Percentiles rank a stretch among this genome's conserved stretches.
These are phyloP conservation scores for Vinca major DNA, from an alignment of 305 asterid species.

Conservation along the genomic window DNA sequence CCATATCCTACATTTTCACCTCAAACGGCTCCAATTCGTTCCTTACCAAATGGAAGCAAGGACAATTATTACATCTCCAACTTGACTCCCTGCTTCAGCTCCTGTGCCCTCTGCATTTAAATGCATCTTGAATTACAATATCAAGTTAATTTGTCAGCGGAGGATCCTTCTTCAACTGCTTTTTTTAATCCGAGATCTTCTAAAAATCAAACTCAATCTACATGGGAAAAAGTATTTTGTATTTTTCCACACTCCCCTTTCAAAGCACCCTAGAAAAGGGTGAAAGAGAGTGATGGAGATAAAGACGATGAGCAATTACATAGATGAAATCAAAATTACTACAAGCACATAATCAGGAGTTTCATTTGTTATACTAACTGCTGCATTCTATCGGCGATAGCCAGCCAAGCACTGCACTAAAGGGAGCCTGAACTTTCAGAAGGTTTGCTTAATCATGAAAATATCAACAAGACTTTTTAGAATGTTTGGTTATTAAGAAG, in stretches of 20 bases:
- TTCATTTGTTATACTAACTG: neutral
- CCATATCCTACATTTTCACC: neutral
- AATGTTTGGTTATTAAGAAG: neutral
- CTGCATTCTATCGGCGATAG: neutral
- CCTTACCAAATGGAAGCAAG: neutral
- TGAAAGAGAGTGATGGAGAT: neutral
- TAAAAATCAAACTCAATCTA: too few species aligned
- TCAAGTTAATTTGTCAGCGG: neutral
- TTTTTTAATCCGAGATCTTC: neutral
- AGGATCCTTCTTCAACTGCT: neutral
- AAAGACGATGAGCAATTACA: neutral
- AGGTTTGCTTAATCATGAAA: neutral
- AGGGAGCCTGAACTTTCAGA: neutral
- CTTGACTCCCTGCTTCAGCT: neutral
- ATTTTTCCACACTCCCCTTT: too few species aligned
- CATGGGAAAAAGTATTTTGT: too few species aligned
- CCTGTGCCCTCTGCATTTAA: neutral
- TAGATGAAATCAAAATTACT: neutral
- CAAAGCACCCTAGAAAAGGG: too few species aligned
- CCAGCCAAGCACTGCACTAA: neutral
- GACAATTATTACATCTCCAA: slow-evolving; percentile 6
- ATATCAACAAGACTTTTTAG: too few species aligned
- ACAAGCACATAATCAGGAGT: neutral
- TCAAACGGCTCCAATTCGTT: neutral
- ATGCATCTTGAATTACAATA: neutral